Base-by-base conservation (phyloP, 2,329 filamentous ascomycete species). In the Trichoderma sp. region DNA sequence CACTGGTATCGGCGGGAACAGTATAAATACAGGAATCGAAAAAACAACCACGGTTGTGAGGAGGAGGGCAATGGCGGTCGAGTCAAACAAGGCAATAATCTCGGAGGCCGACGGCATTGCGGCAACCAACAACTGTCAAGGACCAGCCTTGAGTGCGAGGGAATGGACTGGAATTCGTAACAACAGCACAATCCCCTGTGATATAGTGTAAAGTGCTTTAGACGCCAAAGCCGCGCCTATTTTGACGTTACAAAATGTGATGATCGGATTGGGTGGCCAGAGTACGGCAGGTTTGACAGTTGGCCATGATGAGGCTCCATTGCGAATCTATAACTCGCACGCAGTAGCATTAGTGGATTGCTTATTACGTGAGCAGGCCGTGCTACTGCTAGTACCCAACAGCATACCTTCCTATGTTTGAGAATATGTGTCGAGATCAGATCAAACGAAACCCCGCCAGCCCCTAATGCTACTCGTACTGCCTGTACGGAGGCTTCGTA, bases 1-100 rank as follows among this genome's bases (percentile, higher is more conserved):
- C 5, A 86, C 82, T 11, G 83, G 81, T 21, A 87, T 77, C 1
- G 86, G 86, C 13, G 86, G 86, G 70, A 88, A 84, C 68, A 87
- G 79, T 70, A 86, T 78, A 68, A 87, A 79, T 68, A 88, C 77
- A 37, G 86, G 86, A 59, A 87, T 72, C 70, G 85, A 71, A 74
- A 88, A 88, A 71, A 83, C 84, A 67, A 81, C 65, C 59, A 86
- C 72, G 10, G 84, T 86, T 66, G 80, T 70, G 64, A 79, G 63
- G 58, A 85, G 76, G 55, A 86, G 77, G 59, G 82, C 74, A 64
- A 81, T 74, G 61, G 79, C 75, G 49, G 75, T 69, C 39, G 71
- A 68, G 67, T 80, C 76, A 66, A 81, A 69, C 60, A 72, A 70
- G 21, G 69, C 72, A 26, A 75, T 69, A 59, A 71, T 70, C 14